Evolutionary conservation across 805 yeast genomes (phyloP).

Genomic region (Teunomyces tritomae): DNA sequence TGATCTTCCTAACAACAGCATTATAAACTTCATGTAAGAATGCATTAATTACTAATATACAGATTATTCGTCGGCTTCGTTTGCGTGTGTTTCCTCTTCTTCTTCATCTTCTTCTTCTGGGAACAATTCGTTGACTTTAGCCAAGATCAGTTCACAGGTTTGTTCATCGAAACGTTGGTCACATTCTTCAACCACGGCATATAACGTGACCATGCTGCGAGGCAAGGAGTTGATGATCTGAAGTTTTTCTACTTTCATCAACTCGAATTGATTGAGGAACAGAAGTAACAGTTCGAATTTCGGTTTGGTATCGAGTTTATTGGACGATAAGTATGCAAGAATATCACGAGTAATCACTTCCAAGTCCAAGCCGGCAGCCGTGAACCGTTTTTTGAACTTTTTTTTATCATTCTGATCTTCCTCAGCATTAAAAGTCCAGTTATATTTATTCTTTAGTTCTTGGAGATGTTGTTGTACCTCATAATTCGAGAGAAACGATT

Average conservation of each 20-base stretch:
- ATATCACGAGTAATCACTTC: constrained; percentile 51
- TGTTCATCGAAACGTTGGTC: constrained; percentile 79
- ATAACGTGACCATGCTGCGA: constrained; percentile 71
- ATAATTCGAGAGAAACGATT: constrained; percentile 58
- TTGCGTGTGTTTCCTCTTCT: constrained; percentile 24
- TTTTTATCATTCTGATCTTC: constrained; percentile 29
- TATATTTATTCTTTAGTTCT: constrained; percentile 45
- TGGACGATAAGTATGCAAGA: constrained; percentile 36
- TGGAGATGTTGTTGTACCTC: constrained; percentile 60
- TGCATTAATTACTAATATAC: constrained; percentile 9
- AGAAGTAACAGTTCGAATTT: constrained; percentile 39
- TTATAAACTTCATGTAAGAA: neutral
- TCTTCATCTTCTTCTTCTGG: constrained; percentile 39
- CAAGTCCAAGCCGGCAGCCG: constrained; percentile 44
- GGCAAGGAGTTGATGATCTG: constrained; percentile 85
- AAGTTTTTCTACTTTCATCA: constrained; percentile 79
- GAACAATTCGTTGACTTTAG: constrained; percentile 51
- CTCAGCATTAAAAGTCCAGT: constrained; percentile 42
- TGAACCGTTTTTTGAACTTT: constrained; percentile 25
- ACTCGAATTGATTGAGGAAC: constrained; percentile 46
- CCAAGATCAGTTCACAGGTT: constrained; percentile 57
- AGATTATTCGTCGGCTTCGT: neutral
- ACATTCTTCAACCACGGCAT: constrained; percentile 85
- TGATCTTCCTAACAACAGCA: neutral
- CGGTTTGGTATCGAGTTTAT: constrained; percentile 22